These are phyloP conservation scores for Alternaria postmessia DNA, from an alignment of 2,329 filamentous ascomycete species.

Conservation along the genomic window DNA sequence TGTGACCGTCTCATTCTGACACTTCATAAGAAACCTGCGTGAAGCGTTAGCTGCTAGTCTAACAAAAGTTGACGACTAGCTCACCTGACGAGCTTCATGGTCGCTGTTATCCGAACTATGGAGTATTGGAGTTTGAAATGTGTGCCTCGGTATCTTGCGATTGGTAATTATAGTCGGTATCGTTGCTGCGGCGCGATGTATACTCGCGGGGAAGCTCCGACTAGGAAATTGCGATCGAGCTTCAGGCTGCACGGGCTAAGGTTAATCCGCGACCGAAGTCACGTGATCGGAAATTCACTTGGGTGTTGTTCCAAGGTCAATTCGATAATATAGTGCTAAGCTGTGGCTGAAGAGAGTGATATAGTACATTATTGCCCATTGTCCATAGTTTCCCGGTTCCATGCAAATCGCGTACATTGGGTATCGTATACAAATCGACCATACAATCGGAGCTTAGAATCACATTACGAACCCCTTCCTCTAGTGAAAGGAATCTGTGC, in stretches of 20 bases:
- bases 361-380: neutral
- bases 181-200: constrained; percentile 26
- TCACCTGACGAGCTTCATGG: constrained; percentile 51
- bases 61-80: neutral
- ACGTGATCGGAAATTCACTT: constrained; percentile 13
- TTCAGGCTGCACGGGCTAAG: constrained; percentile 27
- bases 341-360: neutral
- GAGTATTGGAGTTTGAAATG: neutral
- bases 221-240: constrained; percentile 35
- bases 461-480: neutral
- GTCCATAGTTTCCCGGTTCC: neutral
- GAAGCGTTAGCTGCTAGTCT: constrained; percentile 29
- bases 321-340: neutral
- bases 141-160: neutral
- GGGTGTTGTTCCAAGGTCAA: neutral
- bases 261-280: constrained; percentile 21
- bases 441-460: neutral
- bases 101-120: constrained; percentile 12
- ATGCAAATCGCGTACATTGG: neutral
- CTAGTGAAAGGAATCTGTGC: constrained; percentile 7
- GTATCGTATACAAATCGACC: neutral
- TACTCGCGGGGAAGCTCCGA: constrained; percentile 31
- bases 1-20: constrained; percentile 96
- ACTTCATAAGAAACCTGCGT: constrained; percentile 96
- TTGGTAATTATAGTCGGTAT: neutral